phyloP scores from a whole-genome alignment of 768 basidiomycete genomes.

The Mycena capillaripes region DNA sequence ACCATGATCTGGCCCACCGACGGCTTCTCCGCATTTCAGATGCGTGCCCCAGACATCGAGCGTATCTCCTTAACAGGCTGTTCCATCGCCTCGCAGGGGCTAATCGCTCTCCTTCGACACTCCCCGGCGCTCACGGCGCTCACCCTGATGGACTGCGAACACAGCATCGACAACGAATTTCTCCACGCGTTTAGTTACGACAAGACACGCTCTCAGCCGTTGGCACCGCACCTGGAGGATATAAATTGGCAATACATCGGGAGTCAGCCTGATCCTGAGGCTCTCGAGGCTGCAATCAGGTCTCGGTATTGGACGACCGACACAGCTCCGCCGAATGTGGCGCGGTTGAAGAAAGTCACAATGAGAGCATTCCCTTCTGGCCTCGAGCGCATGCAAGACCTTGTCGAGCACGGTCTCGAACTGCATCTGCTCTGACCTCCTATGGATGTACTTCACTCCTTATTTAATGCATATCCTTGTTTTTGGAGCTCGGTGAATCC shows the following conservation, averaged over 20 bases:
- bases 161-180: not conserved
- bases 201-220: not conserved
- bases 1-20: not conserved
- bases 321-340: not conserved
- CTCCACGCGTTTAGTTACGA: not conserved
- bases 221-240: conserved; percentile 1
- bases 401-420: not conserved
- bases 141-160: not conserved
- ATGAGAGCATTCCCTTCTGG: not conserved
- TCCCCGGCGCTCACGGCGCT: not conserved
- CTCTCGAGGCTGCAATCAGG: not conserved
- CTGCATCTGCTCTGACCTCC: not conserved
- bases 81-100: not conserved
- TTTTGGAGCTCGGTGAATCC: too few species aligned
- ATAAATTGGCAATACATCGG: not conserved
- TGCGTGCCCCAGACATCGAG: not conserved
- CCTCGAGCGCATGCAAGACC: not conserved
- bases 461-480: too few species aligned
- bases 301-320: conserved; percentile 8
- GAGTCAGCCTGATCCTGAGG: not conserved
- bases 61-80: not conserved
- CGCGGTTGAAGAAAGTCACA: not conserved
- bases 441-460: too few species aligned
- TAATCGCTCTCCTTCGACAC: conserved; percentile 3
- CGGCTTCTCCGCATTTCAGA: conserved; percentile 9